Base-by-base conservation (phyloP, 192 early-diverging fungal genomes). In the Podila epigama region DNA sequence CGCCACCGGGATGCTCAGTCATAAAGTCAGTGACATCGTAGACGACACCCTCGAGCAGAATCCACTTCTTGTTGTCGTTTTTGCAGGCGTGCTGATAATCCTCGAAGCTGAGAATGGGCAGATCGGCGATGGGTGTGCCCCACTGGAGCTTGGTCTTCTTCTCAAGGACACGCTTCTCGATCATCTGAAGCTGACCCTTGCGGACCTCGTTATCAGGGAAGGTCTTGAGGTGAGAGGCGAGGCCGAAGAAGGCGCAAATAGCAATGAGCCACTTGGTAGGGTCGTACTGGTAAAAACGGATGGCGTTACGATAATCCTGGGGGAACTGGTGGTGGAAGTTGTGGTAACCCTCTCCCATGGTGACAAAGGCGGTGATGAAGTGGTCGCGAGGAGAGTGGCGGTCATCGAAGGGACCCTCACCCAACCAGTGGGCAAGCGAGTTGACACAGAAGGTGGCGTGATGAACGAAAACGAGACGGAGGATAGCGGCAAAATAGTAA, bases 251-350 rank as follows among this genome's bases (percentile, higher is more conserved):
- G 2, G 89, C 86, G 60, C 79, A 78, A 37, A 67, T 6, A 61
- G 79, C 83, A 53, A 95, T 94, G 13, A 95, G 70, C 94, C 93
- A 95, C 81, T 94, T 95, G 68, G 94, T 95, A 25, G 93, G 93
- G 67, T 94, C 91, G 73, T 93, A 94, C 84, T 94, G 92, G 72
- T 89, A 89, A 67, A 86, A 86, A 57, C 70, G 75, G 66, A 95
- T 93, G 52, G 92, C 92, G 66, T 95, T 95, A 59, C 93, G 90
- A 78, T 94, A 95, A 84, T 95, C 93, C 68, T 88, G 84, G 40
- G 93, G 93, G 87, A 94, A 95, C 81, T 94, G 87, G 70, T 95
- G 92, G 79, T 95, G 93, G 87, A 92, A 92, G 84, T 94, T 94
- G 85, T 94, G 93, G 81, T 94, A 92, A 29, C 92, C 93, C 82